phyloP scores from a whole-genome alignment of 192 early-diverging fungal genomes.

The Umbelopsis sp. region DNA sequence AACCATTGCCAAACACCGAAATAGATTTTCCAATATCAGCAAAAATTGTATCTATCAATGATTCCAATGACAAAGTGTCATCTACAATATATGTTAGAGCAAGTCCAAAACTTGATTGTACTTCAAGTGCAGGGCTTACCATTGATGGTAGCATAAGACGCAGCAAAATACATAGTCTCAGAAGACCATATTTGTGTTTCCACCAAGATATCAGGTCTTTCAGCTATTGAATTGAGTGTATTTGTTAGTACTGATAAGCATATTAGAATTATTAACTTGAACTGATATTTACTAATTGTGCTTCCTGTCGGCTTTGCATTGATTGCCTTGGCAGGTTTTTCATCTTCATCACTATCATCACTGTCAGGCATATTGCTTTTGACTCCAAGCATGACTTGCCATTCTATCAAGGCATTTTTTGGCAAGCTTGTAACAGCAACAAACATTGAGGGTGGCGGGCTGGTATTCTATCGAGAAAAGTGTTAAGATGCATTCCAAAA shows the following conservation, averaged over 20 bases:
- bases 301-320: background rate
- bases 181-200: background rate
- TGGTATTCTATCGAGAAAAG: background rate
- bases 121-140: background rate
- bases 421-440: slow-evolving; percentile 66
- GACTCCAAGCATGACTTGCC: slow-evolving; percentile 53
- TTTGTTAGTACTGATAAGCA: background rate
- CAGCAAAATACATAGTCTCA: background rate
- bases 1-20: slow-evolving; percentile 1
- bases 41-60: background rate
- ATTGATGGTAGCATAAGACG: background rate
- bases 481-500: background rate
- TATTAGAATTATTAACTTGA: background rate
- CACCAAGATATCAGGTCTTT: background rate
- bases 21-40: slow-evolving; percentile 5
- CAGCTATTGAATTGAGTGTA: background rate
- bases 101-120: background rate
- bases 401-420: slow-evolving; percentile 64
- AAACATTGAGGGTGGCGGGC: slow-evolving; percentile 49
- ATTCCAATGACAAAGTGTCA: background rate
- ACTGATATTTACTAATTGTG: background rate
- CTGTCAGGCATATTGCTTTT: slow-evolving; percentile 25
- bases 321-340: background rate
- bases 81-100: background rate
- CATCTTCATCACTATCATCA: slow-evolving; percentile 21